These are phyloP conservation scores for Ceratocystis lukuohia DNA, from an alignment of 2,329 filamentous ascomycete genomes.

Conservation along the genomic window DNA sequence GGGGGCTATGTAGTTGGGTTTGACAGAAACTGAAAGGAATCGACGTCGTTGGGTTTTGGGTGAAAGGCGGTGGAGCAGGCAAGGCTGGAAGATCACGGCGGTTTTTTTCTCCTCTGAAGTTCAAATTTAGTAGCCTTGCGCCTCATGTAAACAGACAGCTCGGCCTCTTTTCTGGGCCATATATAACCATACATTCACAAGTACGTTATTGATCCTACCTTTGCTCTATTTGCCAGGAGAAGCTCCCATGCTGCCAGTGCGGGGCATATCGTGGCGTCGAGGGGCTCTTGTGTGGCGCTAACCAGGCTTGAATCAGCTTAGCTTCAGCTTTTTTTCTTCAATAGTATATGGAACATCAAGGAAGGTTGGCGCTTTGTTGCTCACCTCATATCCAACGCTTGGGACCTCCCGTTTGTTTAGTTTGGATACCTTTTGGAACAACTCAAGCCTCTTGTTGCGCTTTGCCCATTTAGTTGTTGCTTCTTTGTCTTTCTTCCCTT, in stretches of 20 bases:
- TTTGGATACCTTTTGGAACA: not conserved
- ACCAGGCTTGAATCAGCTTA: not conserved
- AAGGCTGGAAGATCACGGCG: conserved; percentile 9
- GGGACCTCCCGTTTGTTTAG: conserved; percentile 4
- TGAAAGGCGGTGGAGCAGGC: conserved; percentile 3
- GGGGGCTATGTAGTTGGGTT: not conserved
- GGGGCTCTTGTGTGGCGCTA: conserved; percentile 10
- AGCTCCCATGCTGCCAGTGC: conserved; percentile 3
- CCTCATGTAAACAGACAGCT: not conserved
- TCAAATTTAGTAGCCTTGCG: conserved; percentile 14
- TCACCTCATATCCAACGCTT: conserved; percentile 1
- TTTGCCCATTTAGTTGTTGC: not conserved
- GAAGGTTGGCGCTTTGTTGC: conserved; percentile 5
- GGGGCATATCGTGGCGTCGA: conserved; percentile 13
- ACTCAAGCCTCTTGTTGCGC: not conserved
- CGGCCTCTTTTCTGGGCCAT: not conserved
- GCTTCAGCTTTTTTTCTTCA: conserved; percentile 11
- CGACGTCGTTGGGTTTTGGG: not conserved
- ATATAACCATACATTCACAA: not conserved
- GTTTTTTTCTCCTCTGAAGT: conserved; percentile 7
- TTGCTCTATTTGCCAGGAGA: not conserved
- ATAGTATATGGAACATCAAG: conserved; percentile 5
- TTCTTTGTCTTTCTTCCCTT: not conserved
- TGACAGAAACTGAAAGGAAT: not conserved
- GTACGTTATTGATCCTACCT: not conserved